Conservation (phyloP, 2,329 filamentous ascomycete genomes). For the Alternaria consortialis region DNA sequence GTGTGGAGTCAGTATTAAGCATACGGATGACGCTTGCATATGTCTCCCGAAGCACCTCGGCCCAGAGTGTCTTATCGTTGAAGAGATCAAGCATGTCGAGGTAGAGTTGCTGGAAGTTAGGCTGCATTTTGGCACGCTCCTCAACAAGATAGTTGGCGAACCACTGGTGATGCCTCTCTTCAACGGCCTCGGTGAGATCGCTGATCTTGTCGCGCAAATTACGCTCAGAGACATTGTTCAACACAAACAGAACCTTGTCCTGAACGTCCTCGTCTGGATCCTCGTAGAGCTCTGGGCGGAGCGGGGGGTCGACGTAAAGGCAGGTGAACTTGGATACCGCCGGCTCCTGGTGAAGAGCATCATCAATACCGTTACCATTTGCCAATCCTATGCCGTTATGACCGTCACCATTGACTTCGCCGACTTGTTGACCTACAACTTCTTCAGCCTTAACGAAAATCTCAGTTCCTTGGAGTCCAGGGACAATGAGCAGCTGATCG, state of each 20-base stretch:
- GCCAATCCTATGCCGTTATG: conserved; percentile 63
- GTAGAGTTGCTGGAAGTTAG: conserved; percentile 95
- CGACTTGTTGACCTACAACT: conserved; percentile 73
- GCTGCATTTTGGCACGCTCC: conserved; percentile 94
- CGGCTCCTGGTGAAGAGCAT: conserved; percentile 66
- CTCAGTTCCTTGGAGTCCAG: conserved; percentile 82
- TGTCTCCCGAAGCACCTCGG: conserved; percentile 90
- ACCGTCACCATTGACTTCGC: conserved; percentile 62
- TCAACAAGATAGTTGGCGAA: conserved; percentile 95
- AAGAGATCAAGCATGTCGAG: conserved; percentile 87
- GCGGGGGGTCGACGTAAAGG: conserved; percentile 76
- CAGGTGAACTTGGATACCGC: conserved; percentile 77
- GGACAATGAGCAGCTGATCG: conserved; percentile 81
- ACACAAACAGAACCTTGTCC: conserved; percentile 91
- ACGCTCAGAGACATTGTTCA: conserved; percentile 94
- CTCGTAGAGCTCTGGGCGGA: conserved; percentile 72
- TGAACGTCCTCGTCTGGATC: conserved; percentile 86
- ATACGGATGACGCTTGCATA: conserved; percentile 86
- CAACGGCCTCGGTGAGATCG: conserved; percentile 80
- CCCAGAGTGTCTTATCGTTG: conserved; percentile 79
- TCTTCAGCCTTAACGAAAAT: conserved; percentile 85
- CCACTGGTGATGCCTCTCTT: conserved; percentile 89
- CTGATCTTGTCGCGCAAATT: conserved; percentile 85
- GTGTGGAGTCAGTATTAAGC: conserved; percentile 87
- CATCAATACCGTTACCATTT: conserved; percentile 74